Evolutionary conservation across 2,329 filamentous ascomycete genomes (phyloP).

Genomic region (Alternaria postmessia): DNA sequence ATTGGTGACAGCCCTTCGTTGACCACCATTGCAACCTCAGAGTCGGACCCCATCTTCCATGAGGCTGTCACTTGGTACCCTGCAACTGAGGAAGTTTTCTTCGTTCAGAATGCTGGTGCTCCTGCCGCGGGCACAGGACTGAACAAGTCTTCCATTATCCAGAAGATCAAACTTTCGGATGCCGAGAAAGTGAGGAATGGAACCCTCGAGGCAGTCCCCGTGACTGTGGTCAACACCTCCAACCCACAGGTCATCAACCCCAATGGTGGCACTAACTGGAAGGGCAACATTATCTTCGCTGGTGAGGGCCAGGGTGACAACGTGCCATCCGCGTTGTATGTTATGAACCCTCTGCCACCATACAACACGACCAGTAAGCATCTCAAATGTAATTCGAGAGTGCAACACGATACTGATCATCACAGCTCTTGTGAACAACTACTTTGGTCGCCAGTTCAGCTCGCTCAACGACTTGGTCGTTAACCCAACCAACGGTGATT

Average conservation of each 20-base stretch:
- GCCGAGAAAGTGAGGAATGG: constrained; percentile 35
- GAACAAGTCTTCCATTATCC: constrained; percentile 37
- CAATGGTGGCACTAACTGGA: constrained; percentile 33
- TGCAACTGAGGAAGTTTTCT: constrained; percentile 34
- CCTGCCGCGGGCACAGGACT: constrained; percentile 34
- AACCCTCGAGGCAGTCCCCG: constrained; percentile 26
- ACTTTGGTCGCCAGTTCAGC: constrained; percentile 56
- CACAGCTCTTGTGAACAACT: constrained; percentile 52
- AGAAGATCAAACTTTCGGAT: constrained; percentile 36
- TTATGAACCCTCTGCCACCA: constrained; percentile 34
- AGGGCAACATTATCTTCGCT: constrained; percentile 36
- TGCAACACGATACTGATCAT: constrained; percentile 3
- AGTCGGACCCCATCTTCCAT: constrained; percentile 35
- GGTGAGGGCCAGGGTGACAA: constrained; percentile 34
- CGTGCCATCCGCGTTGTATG: constrained; percentile 32
- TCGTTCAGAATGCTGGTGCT: constrained; percentile 36
- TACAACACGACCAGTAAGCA: constrained; percentile 36
- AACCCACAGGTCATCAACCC: constrained; percentile 38
- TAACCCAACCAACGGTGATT: constrained; percentile 48
- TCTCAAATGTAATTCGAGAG: neutral
- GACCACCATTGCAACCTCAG: constrained; percentile 33
- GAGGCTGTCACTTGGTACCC: constrained; percentile 37
- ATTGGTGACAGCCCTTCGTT: constrained; percentile 33
- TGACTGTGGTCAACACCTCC: constrained; percentile 33
- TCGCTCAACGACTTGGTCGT: constrained; percentile 53